Evolutionary conservation across 2,329 filamentous ascomycete species (phyloP).

Genomic region (Beauveria medogensis): DNA sequence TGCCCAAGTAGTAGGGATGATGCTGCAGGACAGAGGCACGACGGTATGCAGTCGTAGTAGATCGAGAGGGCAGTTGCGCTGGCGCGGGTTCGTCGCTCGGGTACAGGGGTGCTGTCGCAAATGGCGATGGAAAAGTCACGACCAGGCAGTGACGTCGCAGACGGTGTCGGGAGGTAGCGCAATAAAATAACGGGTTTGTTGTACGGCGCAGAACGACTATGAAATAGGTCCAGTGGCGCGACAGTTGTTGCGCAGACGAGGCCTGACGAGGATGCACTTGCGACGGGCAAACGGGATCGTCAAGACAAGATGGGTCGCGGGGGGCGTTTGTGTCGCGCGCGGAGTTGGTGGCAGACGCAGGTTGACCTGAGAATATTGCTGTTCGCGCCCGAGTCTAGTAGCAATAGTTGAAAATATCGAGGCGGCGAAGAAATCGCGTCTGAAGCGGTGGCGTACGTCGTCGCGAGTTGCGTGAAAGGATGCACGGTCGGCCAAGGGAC

Average conservation of each 20-base stretch:
- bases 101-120: not conserved
- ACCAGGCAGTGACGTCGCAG: not conserved
- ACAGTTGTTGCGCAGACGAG: not conserved
- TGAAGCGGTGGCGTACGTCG: not conserved
- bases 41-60: not conserved
- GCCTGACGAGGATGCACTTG: not conserved
- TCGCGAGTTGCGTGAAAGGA: not conserved
- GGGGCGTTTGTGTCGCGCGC: not conserved
- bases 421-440: not conserved
- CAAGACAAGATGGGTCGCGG: not conserved
- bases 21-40: not conserved
- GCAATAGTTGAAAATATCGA: no score
- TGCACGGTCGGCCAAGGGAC: slow-evolving; percentile 6
- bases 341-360: not conserved
- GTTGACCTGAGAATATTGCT: no score
- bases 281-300: slow-evolving; percentile 5
- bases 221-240: not conserved
- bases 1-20: not conserved
- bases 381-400: not conserved
- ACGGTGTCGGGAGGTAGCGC: not conserved
- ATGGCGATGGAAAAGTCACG: not conserved
- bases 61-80: slow-evolving; percentile 1
- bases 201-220: not conserved
- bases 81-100: not conserved
- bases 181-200: not conserved